Evolutionary conservation across 164 flowering plant genomes (phyloP).

Genomic region (Vitis amurensis): DNA sequence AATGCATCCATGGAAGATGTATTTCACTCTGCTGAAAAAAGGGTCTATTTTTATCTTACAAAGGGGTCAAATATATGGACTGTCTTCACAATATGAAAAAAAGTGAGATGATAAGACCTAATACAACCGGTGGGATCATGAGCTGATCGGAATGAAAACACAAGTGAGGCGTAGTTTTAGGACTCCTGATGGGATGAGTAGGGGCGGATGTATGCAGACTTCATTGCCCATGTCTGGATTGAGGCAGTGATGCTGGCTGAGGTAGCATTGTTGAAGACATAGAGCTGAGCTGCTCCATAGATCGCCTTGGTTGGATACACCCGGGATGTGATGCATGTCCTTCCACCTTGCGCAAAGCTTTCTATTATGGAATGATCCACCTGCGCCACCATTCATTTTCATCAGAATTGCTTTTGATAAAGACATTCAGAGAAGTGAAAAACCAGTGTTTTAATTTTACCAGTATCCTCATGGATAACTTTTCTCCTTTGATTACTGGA

Average conservation of each 20-base stretch:
- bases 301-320: slow-evolving; percentile 81
- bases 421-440: neutral
- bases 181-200: slow-evolving; percentile 4
- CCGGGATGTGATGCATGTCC: slow-evolving; percentile 71
- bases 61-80: too few relatives aligned
- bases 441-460: slow-evolving; percentile 32
- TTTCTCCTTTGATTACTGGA: slow-evolving; percentile 72
- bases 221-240: slow-evolving; percentile 70
- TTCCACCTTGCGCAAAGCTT: slow-evolving; percentile 88
- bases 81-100: too few relatives aligned
- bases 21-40: too few relatives aligned
- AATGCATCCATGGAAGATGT: too few relatives aligned
- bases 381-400: slow-evolving; percentile 21
- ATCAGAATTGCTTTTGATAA: neutral
- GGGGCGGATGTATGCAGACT: slow-evolving; percentile 37
- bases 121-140: too few relatives aligned
- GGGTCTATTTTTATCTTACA: too few relatives aligned
- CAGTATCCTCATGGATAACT: slow-evolving; percentile 56
- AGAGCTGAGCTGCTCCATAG: slow-evolving; percentile 51
- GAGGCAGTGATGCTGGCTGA: slow-evolving; percentile 50
- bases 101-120: too few relatives aligned
- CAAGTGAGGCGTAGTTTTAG: neutral
- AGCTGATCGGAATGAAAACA: neutral
- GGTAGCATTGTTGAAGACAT: slow-evolving; percentile 84
- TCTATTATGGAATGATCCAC: slow-evolving; percentile 84